Conservation (phyloP, 192 early-diverging fungal genomes). For the Coemansia sp. region DNA sequence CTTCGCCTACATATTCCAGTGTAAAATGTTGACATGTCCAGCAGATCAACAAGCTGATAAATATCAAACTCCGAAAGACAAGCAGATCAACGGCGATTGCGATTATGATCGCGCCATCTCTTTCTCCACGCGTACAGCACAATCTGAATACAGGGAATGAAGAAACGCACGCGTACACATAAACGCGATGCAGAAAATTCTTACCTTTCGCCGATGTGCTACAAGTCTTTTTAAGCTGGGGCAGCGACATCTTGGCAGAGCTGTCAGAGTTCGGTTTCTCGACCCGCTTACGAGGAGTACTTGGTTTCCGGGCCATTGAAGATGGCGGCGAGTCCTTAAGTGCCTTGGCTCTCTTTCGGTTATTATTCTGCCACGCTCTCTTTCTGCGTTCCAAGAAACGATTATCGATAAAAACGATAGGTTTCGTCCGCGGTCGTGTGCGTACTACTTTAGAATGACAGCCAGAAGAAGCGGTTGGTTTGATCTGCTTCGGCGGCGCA, state of each 20-base stretch:
- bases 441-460: neutral
- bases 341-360: neutral
- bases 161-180: neutral
- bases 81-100: neutral
- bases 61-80: too few relatives aligned
- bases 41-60: neutral
- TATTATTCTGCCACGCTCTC: neutral
- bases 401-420: constrained; percentile 10
- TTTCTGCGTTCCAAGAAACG: neutral
- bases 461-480: neutral
- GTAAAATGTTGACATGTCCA: neutral
- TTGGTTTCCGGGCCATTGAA: neutral
- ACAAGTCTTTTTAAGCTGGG: neutral
- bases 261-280: neutral
- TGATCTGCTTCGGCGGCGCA: neutral
- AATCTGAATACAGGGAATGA: neutral
- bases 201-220: neutral
- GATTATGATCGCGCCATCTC: neutral
- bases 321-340: neutral
- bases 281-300: neutral
- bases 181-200: neutral
- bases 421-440: neutral
- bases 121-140: neutral
- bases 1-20: neutral
- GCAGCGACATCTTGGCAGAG: neutral